Conservation (phyloP, 1,139 yeast genomes). For the Candida tetrigidarum region DNA sequence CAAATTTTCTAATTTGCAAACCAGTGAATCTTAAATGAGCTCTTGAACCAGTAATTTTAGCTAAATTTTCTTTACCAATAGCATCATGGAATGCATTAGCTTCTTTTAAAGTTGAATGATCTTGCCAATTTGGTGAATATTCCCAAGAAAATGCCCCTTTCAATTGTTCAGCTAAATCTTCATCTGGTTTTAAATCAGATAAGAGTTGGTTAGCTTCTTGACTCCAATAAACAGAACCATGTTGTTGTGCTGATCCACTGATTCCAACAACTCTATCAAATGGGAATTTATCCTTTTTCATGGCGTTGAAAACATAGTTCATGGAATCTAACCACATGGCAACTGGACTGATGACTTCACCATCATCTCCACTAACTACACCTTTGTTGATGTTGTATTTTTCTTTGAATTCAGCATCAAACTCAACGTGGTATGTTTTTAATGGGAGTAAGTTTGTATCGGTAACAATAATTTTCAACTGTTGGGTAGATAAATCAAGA, state of each 20-base stretch:
- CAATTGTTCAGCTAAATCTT: conserved; percentile 50
- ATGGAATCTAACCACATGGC: conserved; percentile 89
- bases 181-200: conserved; percentile 24
- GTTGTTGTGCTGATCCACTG: conserved; percentile 92
- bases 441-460: conserved; percentile 56
- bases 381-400: conserved; percentile 71
- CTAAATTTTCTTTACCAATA: conserved; percentile 64
- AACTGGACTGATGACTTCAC: conserved; percentile 78
- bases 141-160: conserved; percentile 59
- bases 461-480: conserved; percentile 75
- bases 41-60: conserved; percentile 77
- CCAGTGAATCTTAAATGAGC: conserved; percentile 94
- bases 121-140: conserved; percentile 93
- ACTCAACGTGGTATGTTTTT: conserved; percentile 67
- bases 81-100: conserved; percentile 62
- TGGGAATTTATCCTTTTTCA: conserved; percentile 58
- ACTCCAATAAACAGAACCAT: conserved; percentile 88
- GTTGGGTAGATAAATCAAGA: conserved; percentile 89
- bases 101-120: conserved; percentile 81
- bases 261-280: conserved; percentile 67
- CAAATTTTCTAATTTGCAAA: conserved; percentile 79
- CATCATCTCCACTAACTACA: conserved; percentile 55
- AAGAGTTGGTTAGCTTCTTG: conserved; percentile 47
- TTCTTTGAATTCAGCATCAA: conserved; percentile 63
- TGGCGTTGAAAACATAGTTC: conserved; percentile 61